These are phyloP conservation scores for Solanum pinnatisectum DNA, from an alignment of 257 asterid species.

Conservation along the genomic window DNA sequence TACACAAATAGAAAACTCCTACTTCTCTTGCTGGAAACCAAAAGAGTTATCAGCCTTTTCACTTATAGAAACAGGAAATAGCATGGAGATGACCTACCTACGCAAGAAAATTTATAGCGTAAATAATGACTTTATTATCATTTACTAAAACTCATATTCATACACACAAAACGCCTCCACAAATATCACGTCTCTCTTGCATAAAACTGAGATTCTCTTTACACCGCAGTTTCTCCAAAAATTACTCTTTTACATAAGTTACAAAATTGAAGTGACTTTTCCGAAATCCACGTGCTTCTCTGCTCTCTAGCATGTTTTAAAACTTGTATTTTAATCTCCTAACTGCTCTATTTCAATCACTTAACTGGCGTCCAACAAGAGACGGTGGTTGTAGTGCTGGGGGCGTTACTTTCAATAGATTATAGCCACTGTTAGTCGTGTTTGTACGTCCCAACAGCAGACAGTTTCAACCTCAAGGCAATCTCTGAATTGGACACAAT, in stretches of 20 bases:
- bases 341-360: background rate
- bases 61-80: background rate
- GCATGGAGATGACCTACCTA: background rate
- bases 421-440: background rate
- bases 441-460: background rate
- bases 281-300: background rate
- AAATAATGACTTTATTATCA: background rate
- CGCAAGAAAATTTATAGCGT: background rate
- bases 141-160: background rate
- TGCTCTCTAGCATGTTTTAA: background rate
- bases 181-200: background rate
- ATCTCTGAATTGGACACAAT: background rate
- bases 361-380: background rate
- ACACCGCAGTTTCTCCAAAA: background rate
- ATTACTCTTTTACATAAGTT: background rate
- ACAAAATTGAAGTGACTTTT: background rate
- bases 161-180: background rate
- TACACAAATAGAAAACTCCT: background rate
- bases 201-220: background rate
- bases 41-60: background rate
- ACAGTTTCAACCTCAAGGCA: background rate
- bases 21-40: background rate
- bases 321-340: background rate
- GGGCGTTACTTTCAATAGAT: background rate
- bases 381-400: background rate